A percentile compares a stretch with the other conserved stretches of the same genome.
phyloP scores from a whole-genome alignment of 2,329 filamentous ascomycete genomes.

The Botrytis fabae region DNA sequence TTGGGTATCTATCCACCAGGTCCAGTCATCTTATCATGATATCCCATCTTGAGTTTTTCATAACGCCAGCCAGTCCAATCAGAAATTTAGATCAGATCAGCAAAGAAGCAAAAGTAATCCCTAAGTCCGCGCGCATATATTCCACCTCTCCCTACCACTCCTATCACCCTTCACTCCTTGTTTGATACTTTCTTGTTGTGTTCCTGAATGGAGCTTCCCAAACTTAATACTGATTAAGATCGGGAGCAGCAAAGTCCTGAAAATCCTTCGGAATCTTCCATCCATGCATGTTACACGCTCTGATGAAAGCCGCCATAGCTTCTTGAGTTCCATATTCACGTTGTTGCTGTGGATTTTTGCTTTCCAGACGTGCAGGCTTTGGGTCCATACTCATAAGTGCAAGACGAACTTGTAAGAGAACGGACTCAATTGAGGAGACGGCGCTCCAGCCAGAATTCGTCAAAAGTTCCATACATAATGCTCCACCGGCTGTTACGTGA shows the following conservation, averaged over 20 bases:
- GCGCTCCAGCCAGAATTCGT: conserved; percentile 83
- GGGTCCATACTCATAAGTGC: conserved; percentile 71
- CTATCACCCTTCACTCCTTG: neutral
- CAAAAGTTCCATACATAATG: conserved; percentile 80
- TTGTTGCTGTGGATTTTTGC: neutral
- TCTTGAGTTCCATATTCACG: conserved; percentile 66
- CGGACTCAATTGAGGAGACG: conserved; percentile 70
- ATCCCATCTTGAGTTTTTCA: neutral
- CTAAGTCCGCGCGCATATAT: neutral
- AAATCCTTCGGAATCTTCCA: conserved; percentile 72
- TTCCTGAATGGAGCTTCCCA: neutral
- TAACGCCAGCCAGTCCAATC: neutral
- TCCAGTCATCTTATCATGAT: neutral
- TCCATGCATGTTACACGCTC: conserved; percentile 67
- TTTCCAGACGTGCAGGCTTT: conserved; percentile 66
- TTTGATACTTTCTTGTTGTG: conserved; percentile 31
- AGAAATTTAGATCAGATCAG: neutral
- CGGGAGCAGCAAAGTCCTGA: conserved; percentile 29
- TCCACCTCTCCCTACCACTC: conserved; percentile 28
- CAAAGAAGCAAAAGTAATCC: neutral
- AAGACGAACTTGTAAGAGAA: conserved; percentile 78
- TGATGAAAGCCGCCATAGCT: conserved; percentile 70
- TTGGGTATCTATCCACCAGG: neutral
- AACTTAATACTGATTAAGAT: neutral
- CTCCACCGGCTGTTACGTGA: conserved; percentile 80